phyloP scores from a whole-genome alignment of 2,329 filamentous ascomycete genomes.

The Piedraia hortae region DNA sequence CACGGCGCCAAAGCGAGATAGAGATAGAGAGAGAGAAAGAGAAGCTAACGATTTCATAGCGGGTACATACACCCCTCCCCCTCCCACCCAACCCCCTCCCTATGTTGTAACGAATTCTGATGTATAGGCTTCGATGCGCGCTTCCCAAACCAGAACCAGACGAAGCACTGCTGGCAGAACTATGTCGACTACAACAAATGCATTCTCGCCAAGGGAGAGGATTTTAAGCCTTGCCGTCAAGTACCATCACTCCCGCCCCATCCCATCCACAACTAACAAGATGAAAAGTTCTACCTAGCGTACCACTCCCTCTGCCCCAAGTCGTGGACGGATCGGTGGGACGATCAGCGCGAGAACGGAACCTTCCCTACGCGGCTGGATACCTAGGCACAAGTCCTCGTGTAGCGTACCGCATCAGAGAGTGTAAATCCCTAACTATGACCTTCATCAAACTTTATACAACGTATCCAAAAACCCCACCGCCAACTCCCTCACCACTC shows the following conservation, averaged over 20 bases:
- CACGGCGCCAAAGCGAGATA: background rate
- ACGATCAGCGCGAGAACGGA: slow-evolving; percentile 56
- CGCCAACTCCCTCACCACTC: slow-evolving; percentile 70
- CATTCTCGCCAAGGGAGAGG: slow-evolving; percentile 92
- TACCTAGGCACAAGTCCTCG: slow-evolving; percentile 34
- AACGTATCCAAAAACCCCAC: slow-evolving; percentile 76
- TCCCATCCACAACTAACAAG: background rate
- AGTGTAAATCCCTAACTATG: slow-evolving; percentile 28
- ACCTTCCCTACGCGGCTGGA: slow-evolving; percentile 27
- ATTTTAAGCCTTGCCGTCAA: slow-evolving; percentile 91
- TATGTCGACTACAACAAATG: slow-evolving; percentile 99
- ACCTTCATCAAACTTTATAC: slow-evolving; percentile 43
- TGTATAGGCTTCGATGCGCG: slow-evolving; percentile 60
- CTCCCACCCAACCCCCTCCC: background rate
- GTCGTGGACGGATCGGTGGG: slow-evolving; percentile 82
- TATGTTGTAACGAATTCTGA: background rate
- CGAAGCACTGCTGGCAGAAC: slow-evolving; percentile 99
- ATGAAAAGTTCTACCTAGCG: slow-evolving; percentile 62
- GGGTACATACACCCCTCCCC: slow-evolving; percentile 8
- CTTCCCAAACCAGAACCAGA: slow-evolving; percentile 94
- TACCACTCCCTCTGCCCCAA: slow-evolving; percentile 96
- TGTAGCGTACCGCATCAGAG: slow-evolving; percentile 46
- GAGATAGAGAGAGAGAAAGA: slow-evolving; percentile 4
- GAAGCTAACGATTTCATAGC: slow-evolving; percentile 8
- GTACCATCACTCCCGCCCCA: slow-evolving; percentile 22